A percentile compares a stretch with the other conserved stretches of the same genome.
These are phyloP conservation scores for Agrocybe pediades DNA, from an alignment of 768 basidiomycete genomes.

Conservation along the genomic window DNA sequence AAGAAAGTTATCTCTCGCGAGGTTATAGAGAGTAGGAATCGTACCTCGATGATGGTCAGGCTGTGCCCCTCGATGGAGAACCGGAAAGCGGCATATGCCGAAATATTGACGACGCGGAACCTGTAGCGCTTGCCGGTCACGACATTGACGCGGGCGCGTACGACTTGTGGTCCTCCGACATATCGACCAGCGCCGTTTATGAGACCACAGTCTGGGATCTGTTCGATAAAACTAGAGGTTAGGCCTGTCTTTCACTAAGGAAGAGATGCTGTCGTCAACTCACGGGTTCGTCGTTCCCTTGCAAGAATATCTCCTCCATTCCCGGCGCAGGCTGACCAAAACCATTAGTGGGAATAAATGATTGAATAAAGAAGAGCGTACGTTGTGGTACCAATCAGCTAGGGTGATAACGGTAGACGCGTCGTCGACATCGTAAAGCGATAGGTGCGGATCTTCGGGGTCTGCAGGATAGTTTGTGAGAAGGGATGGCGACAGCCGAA, in stretches of 20 bases:
- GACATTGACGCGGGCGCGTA: conserved; percentile 35
- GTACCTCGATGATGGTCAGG: conserved; percentile 25
- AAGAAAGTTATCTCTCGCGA: background rate
- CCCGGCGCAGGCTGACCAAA: conserved; percentile 9
- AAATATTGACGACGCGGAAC: conserved; percentile 52
- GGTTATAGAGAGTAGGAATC: conserved; percentile 20
- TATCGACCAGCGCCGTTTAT: conserved; percentile 24
- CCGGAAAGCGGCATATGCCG: conserved; percentile 43
- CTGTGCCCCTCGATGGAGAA: conserved; percentile 37
- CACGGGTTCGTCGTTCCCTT: conserved; percentile 21
- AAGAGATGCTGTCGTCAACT: background rate
- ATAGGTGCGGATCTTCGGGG: conserved; percentile 19
- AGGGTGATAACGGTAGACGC: conserved; percentile 22
- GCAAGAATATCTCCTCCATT: conserved; percentile 16
- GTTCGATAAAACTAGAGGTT: background rate
- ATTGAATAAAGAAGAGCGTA: background rate
- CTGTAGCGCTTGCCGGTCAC: conserved; percentile 46
- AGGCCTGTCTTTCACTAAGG: background rate
- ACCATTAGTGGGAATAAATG: background rate
- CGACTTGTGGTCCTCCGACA: conserved; percentile 18
- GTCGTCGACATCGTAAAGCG: conserved; percentile 21
- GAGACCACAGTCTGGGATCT: conserved; percentile 20
- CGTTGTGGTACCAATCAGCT: conserved; percentile 24
- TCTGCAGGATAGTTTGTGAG: conserved; percentile 3
- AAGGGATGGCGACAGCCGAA: background rate